Evolutionary conservation across 257 asterid genomes (phyloP), one percentile per base, ranked within the genome.

Genomic region (Oldenlandia corymbosa): DNA sequence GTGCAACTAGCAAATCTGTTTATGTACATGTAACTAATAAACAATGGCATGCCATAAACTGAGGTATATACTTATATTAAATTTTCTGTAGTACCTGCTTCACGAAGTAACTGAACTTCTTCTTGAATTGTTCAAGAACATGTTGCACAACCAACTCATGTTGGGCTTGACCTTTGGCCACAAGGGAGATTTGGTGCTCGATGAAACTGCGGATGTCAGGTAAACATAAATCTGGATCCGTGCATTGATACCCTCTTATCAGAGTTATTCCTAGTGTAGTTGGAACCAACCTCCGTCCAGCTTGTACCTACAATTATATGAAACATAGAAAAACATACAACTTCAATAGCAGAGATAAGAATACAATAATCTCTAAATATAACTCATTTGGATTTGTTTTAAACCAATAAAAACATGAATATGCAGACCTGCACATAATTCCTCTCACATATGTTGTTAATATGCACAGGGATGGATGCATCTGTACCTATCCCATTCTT

Each of bases 401-500:
- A 42, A 58, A 49, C 48, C 16, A 14, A 34, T 61, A 64, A 32
- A 64, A 69, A 50, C 64, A 46, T 66, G 62, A 67, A 49, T 58
- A 52, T 69, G 58, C 87, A 58, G 75, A 90, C 95, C 97, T 90
- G 95, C 51, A 87, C 97, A 65, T 87, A 90, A 77, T 90, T 90
- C 71, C 94, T 88, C 71, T 90, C 95, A 21, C 85, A 83, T 65
- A 90, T 90, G 85, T 90, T 87, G 86, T 87, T 90, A 68, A 90
- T 87, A 70, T 90, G 97, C 34, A 90, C 94, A 52, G 97, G 73
- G 77, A 90, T 90, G 58, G 97, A 87, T 62, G 95, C 95, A 72
- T 90, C 97, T n/a, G 97, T 90, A 69, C 97, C 97, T 62, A 90
- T 90, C 61, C 94, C 97, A 65, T 90, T 41, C 74, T 90, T 85